Evolutionary conservation across 2,329 filamentous ascomycete species (phyloP), one percentile per base, ranked within the genome.

Genomic region (Pyrenophora graminea): DNA sequence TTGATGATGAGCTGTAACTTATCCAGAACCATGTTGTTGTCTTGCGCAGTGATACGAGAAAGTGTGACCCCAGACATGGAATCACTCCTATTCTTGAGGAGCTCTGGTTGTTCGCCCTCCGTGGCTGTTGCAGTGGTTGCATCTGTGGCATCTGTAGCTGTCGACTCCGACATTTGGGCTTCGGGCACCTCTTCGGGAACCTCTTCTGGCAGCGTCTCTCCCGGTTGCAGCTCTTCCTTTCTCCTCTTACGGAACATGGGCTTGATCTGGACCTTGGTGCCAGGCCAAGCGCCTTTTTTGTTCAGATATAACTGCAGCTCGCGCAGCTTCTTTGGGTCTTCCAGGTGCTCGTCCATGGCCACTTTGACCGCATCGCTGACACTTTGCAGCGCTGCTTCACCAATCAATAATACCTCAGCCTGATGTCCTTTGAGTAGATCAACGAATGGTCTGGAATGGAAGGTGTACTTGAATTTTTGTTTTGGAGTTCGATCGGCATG

Each of bases 391-490:
- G 94, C 94, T 33, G 91, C 87, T 69, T 96, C 91, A 7, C 93
- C 93, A 59, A 96, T 94, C 18, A 99, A 82, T 2, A 99, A 81
- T 1, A 99, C 94, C 70, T 99, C 94, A 73, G 97, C 93, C 66
- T 96, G 90, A 66, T 99, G 93, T 0, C 94, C 94, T 70, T 93
- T 96, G 36, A 99, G 83, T 3, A 99, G 80, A 58, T 96, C 90
- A 57, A 99, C 92, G 67, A 99, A 99, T 0, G 94, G 94, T 56
- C 92, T 90, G 0, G 91, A 96, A 69, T 99, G 94, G 65, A 99
- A 97, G 0, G 94, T 99, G 67, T 97, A 99, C 72, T 99, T 99
- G 80, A 97, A 97, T 72, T 99, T 99, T 67, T 99, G 94, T 76
- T 99, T 99, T 2, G 94, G 94, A 1, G 94, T 99, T 49, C 94